Percentiles rank a stretch among this genome's conserved stretches.
Evolutionary conservation across 2,329 filamentous ascomycete genomes (phyloP).

Genomic region (Phoma sp.): DNA sequence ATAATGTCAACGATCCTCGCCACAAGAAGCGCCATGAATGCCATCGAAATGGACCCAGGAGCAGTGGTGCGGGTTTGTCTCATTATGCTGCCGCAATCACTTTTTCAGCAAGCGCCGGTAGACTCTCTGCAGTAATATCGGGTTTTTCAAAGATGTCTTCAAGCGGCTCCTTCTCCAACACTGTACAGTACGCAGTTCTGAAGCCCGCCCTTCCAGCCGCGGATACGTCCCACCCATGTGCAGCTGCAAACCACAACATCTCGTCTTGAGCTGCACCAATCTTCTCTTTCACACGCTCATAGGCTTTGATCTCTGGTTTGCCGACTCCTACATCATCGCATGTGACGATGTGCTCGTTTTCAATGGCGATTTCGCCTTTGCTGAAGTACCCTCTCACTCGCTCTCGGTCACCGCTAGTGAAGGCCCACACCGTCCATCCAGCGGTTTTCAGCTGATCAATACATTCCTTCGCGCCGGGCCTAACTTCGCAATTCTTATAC

Average conservation of each 20-base stretch:
- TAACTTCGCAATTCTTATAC: constrained; percentile 44
- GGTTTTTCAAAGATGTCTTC: constrained; percentile 60
- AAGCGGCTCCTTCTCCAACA: constrained; percentile 61
- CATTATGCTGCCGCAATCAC: constrained; percentile 25
- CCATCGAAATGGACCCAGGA: too few species aligned
- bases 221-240: constrained; percentile 67
- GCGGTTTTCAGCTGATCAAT: constrained; percentile 53
- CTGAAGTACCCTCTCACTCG: constrained; percentile 62
- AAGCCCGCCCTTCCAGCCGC: constrained; percentile 61
- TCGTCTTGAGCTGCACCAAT: constrained; percentile 48
- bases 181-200: constrained; percentile 61
- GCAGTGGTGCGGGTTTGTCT: neutral
- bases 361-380: constrained; percentile 59
- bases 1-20: too few species aligned
- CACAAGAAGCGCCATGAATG: too few species aligned
- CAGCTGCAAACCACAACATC: constrained; percentile 64
- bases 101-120: constrained; percentile 59
- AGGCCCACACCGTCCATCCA: constrained; percentile 62
- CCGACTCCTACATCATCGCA: constrained; percentile 59
- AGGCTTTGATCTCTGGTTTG: constrained; percentile 60
- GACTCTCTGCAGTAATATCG: constrained; percentile 58
- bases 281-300: constrained; percentile 53
- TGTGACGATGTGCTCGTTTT: constrained; percentile 58
- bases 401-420: constrained; percentile 61
- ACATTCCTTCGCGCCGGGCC: constrained; percentile 53